Conservation (phyloP, 176 grass and related monocot genomes). For the Hordeum vulgare region MorexV3_pseudomolecules_assembly NC_058521.1:562615492-562615991, state of each 20-base stretch:
- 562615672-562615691: conserved; percentile 12
- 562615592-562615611: conserved; percentile 70
- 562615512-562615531: not conserved
- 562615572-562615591: conserved; percentile 44
- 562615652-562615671: conserved; percentile 85
- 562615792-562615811: not conserved
- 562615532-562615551: not conserved
- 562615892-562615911: conserved; percentile 79
- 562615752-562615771: conserved; percentile 5
- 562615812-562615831: not conserved
- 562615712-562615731: not conserved
- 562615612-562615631: conserved; percentile 54
- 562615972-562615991: conserved; percentile 55
- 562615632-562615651: conserved; percentile 47
- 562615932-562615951: conserved; percentile 65
- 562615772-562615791: not conserved
- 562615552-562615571: not conserved
- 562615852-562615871: not conserved
- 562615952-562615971: conserved; percentile 33
- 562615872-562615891: conserved; percentile 58
- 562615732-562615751: not conserved
- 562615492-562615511: not conserved
- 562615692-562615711: not conserved
- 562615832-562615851: conserved; percentile 5
- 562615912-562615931: conserved; percentile 64